Evolutionary conservation across 352 stramenopile species (phyloP), one percentile per base, ranked within the genome.

Genomic region (Pythium guiyangense): DNA sequence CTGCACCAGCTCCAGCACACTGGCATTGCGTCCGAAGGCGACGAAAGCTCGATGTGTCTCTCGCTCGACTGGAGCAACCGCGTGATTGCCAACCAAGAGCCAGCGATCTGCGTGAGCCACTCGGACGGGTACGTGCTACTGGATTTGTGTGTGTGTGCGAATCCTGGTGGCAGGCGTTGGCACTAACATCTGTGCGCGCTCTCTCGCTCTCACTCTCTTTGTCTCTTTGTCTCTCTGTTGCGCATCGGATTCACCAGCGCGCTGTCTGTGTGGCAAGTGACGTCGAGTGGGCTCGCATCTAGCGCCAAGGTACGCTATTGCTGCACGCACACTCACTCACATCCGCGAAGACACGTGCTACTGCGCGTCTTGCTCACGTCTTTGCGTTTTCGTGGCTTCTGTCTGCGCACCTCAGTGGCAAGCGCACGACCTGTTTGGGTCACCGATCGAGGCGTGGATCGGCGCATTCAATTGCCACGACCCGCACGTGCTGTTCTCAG

Each of bases 31-130:
- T 70, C 62, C 1, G 71, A 86, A 10, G 67, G 34, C 2, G 54
- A 77, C 34, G 59, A 58, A 0, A 66, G 58, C 29, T 77, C 81
- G 18, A 95, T 93, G 83, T 91, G 79, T 35, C 57, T 95, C 42
- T 95, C 85, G 35, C 68, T 95, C 43, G 85, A 95, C 64, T 95
- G 85, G 85, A 92, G 68, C 63, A 90, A 93, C 54, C 79, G 81
- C 44, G 74, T 88, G 27, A 60, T 73, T 17, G 22, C 68, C 4
- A 73, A 57, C 34, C 31, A 57, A 14, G 66, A 89, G 26, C 83
- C 85, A 4, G 71, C 66, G 45, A 73, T 95, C 45, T 90, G 79
- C 54, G 79, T 91, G 22, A 95, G 85, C 61, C 79, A 92, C 55
- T 90, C 83, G 44, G 77, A 95, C 64, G 83, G 85, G 84, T 94